Percentiles rank a stretch among this genome's conserved stretches.
phyloP scores from a whole-genome alignment of 2,329 filamentous ascomycete genomes.

The Fusarium austroafricanum region DNA sequence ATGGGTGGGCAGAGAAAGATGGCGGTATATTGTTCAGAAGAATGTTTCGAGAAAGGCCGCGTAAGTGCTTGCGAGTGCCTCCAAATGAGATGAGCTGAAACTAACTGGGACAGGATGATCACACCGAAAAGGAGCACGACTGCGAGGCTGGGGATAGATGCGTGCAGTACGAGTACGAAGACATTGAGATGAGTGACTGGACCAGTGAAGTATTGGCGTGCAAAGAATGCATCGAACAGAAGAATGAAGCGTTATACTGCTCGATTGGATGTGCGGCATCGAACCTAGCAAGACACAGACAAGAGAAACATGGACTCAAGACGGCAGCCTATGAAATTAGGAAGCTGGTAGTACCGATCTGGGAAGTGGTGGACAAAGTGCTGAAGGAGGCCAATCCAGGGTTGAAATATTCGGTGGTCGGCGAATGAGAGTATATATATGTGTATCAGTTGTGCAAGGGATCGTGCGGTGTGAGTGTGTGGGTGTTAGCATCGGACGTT shows the following conservation, averaged over 20 bases:
- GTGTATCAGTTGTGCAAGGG: background rate
- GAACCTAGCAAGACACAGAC: conserved; percentile 57
- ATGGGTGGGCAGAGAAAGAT: conserved; percentile 52
- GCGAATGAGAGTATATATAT: conserved; percentile 17
- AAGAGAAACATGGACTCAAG: conserved; percentile 48
- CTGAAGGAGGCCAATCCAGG: conserved; percentile 51
- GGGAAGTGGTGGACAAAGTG: conserved; percentile 44
- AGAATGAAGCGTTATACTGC: conserved; percentile 55
- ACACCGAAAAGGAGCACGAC: conserved; percentile 54
- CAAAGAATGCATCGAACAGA: conserved; percentile 55
- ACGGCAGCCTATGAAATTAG: conserved; percentile 39
- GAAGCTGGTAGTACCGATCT: conserved; percentile 39
- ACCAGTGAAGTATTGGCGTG: conserved; percentile 52
- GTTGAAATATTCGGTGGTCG: conserved; percentile 44
- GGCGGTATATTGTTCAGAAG: conserved; percentile 59
- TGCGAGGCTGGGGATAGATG: conserved; percentile 58
- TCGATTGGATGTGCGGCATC: conserved; percentile 55
- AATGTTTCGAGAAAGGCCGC: conserved; percentile 55
- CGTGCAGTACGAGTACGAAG: conserved; percentile 54
- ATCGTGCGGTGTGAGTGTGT: background rate
- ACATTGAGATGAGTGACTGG: conserved; percentile 54
- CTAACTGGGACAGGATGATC: conserved; percentile 53
- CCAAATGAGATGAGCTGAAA: background rate
- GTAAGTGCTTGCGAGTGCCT: conserved; percentile 49
- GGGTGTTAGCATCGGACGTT: background rate